Percentiles rank a stretch among this genome's conserved stretches.
These are phyloP conservation scores for Vigna unguiculata DNA, from an alignment of 306 rosid species.

Conservation along the genomic window DNA sequence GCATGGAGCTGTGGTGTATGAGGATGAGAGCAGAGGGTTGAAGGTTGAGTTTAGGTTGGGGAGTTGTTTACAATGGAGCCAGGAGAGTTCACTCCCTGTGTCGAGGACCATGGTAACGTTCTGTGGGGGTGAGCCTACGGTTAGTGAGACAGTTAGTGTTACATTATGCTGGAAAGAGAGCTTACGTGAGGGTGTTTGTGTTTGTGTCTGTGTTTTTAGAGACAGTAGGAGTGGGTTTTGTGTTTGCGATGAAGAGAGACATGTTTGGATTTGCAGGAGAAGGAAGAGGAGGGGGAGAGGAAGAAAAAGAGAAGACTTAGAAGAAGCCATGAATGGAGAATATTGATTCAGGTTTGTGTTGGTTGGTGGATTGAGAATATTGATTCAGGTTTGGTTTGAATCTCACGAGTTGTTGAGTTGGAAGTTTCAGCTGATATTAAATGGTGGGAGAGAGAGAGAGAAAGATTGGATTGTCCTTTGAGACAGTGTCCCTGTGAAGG, in stretches of 20 bases:
- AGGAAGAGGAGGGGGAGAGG: conserved; percentile 29
- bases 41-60: conserved; percentile 54
- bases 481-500: background rate
- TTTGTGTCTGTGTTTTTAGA: conserved; percentile 52
- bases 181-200: conserved; percentile 47
- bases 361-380: conserved; percentile 32
- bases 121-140: conserved; percentile 88
- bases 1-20: conserved; percentile 66
- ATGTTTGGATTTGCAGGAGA: conserved; percentile 29
- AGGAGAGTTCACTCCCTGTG: conserved; percentile 93
- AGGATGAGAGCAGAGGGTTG: conserved; percentile 63
- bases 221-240: conserved; percentile 50
- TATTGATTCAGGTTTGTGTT: conserved; percentile 34
- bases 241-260: conserved; percentile 28
- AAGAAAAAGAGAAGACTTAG: background rate
- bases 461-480: conserved; percentile 1
- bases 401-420: conserved; percentile 23
- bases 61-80: conserved; percentile 76
- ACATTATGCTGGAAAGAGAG: conserved; percentile 77
- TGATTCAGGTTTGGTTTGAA: background rate
- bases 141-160: conserved; percentile 67
- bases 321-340: conserved; percentile 44
- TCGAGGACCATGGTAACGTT: conserved; percentile 88
- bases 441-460: background rate
- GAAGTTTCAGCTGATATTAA: background rate